Evolutionary conservation across 257 asterid species (phyloP).

Genomic region (Forsythia suspensa): DNA sequence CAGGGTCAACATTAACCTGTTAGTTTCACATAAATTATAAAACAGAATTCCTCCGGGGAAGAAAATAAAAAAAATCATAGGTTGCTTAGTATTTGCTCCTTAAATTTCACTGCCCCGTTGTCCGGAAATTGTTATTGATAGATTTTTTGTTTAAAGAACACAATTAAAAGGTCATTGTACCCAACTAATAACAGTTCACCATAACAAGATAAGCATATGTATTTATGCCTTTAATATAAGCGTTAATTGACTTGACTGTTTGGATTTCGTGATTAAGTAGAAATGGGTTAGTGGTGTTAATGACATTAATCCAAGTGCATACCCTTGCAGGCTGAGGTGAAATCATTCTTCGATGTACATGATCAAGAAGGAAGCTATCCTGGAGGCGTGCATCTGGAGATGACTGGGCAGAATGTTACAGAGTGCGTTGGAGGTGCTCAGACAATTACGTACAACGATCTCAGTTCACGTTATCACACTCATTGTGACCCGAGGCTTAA

Average conservation of each 20-base stretch:
- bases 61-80: no score
- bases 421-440: slow-evolving; percentile 78
- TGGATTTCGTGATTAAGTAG: not conserved
- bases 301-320: not conserved
- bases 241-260: not conserved
- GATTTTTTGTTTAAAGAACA: no score
- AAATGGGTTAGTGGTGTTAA: not conserved
- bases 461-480: slow-evolving; percentile 72
- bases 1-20: no score
- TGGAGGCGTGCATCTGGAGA: slow-evolving; percentile 82
- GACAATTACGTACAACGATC: slow-evolving; percentile 61
- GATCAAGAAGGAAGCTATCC: slow-evolving; percentile 85
- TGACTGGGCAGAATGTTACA: slow-evolving; percentile 83
- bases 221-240: not conserved
- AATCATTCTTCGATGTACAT: slow-evolving; percentile 77
- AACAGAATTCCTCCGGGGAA: no score
- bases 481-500: slow-evolving; percentile 80
- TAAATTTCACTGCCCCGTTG: no score
- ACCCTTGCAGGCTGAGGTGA: slow-evolving; percentile 57
- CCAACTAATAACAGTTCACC: no score
- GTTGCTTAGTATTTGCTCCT: no score
- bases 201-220: no score
- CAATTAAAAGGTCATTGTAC: no score
- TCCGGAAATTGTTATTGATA: no score
- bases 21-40: no score